phyloP scores from a whole-genome alignment of 106 monocot species.

The Dendrobium officinale region DNA sequence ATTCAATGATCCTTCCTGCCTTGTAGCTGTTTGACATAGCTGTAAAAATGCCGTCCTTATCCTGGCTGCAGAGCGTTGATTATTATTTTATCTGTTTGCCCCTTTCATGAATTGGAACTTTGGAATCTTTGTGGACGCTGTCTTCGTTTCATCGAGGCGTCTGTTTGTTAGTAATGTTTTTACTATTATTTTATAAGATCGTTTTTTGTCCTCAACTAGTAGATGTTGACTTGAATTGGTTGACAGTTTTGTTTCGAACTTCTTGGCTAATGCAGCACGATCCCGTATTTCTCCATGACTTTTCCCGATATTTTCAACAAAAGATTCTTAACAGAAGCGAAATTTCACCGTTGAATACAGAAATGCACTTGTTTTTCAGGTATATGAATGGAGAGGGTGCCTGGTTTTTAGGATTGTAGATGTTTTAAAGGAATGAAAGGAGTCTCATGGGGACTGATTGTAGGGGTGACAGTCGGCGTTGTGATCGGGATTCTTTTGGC shows the following conservation, averaged over 20 bases:
- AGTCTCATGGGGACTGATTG: constrained; percentile 52
- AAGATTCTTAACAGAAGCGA: not conserved
- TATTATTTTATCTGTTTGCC: not conserved
- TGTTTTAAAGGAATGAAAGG: constrained; percentile 41
- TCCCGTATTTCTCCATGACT: not conserved
- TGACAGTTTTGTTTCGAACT: not conserved
- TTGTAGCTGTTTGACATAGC: not conserved
- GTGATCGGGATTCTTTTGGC: constrained; percentile 67
- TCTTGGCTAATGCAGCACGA: not conserved
- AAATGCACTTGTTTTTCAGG: constrained; percentile 8
- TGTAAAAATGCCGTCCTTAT: not conserved
- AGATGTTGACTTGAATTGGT: not conserved
- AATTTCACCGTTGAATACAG: not conserved
- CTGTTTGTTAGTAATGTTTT: not conserved
- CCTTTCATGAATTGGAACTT: not conserved
- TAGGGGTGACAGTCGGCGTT: constrained; percentile 73
- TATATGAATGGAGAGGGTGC: constrained; percentile 15
- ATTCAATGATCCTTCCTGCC: not conserved
- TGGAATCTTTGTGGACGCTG: not conserved
- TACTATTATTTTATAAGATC: not conserved
- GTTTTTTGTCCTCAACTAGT: not conserved
- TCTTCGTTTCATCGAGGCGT: not conserved
- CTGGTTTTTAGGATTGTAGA: constrained; percentile 3
- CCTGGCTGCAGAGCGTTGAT: not conserved
- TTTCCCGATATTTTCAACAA: not conserved